A percentile compares a stretch with the other conserved stretches of the same genome.
Conservation (phyloP, 1,284 basidiomycete species). For the Ceratorhiza oryzae-sativae region DNA sequence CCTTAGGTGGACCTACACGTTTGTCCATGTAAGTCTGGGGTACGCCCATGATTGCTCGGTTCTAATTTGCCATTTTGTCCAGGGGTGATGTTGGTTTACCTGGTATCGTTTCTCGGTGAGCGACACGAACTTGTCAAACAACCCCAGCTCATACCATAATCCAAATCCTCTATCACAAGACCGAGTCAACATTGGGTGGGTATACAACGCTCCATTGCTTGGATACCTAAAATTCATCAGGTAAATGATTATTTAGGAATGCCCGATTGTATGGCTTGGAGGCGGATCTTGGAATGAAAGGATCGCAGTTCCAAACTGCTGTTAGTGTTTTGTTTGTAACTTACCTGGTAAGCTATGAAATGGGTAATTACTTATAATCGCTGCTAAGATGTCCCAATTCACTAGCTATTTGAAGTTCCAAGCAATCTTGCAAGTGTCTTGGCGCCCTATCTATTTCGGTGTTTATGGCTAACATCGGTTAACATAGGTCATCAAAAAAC, state of each 20-base stretch:
- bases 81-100: slow-evolving; percentile 42
- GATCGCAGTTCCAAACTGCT: slow-evolving; percentile 38
- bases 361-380: neutral
- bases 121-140: neutral
- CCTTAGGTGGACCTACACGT: slow-evolving; percentile 25
- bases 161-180: neutral
- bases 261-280: slow-evolving; percentile 42
- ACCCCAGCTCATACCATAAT: neutral
- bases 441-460: neutral
- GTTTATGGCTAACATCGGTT: neutral
- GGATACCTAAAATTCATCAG: neutral
- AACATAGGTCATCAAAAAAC: slow-evolving; percentile 39
- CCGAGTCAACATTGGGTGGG: slow-evolving; percentile 41
- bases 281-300: slow-evolving; percentile 39
- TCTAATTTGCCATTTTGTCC: neutral
- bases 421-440: slow-evolving; percentile 38
- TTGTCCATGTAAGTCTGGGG: slow-evolving; percentile 23
- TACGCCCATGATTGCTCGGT: neutral
- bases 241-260: slow-evolving; percentile 30
- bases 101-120: slow-evolving; percentile 41
- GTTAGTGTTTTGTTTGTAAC: slow-evolving; percentile 42
- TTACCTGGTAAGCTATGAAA: slow-evolving; percentile 31
- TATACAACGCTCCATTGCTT: neutral
- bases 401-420: slow-evolving; percentile 40
- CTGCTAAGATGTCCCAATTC: neutral